Evolutionary conservation across 2,329 filamentous ascomycete species (phyloP), one percentile per base, ranked within the genome.

Genomic region (Bipolaris gigantea): DNA sequence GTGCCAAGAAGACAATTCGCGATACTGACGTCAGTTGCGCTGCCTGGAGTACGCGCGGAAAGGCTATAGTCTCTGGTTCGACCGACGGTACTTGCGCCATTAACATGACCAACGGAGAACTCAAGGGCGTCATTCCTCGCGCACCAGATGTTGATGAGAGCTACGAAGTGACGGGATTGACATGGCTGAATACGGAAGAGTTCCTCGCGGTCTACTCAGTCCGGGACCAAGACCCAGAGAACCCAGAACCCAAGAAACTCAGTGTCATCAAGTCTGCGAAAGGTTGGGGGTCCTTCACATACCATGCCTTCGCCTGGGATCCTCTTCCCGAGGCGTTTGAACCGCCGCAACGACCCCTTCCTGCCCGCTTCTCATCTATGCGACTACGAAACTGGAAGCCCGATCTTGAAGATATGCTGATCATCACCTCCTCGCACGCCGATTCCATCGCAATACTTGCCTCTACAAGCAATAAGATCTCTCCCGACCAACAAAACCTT

Each of bases 1-100:
- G 89, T 0, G 57, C 57, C 32, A 62, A 52, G 3, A 58, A 56
- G 13, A 82, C 79, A 66, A 77, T 87, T 0, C 79, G 96, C 59
- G 90, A 87, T 66, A 80, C 83, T 25, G 87, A 89, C 43, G 92
- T 96, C 25, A 92, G 87, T 70, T 94, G 89, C 66, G 83, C 90
- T 5, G 88, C 89, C 51, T 99, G 95, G 94, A 99, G 94, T 73
- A 88, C 85, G 56, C 90, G 88, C 71, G 94, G 94, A 42, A 99
- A 96, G 73, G 93, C 97, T 71, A 80, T 99, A 39, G 87, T 96
- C 40, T 92, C 90, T 62, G 94, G 95, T 15, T 80, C 94, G 63
- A 86, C 81, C 6, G 85, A 97, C 74, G 94, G 94, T 53, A 87
- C 86, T 11, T 86, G 89, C 48, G 83, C 84, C 51, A 92, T 97